Evolutionary conservation across 257 asterid species (phyloP), one percentile per base, ranked within the genome.

Genomic region (Solanum paucissectum): DNA sequence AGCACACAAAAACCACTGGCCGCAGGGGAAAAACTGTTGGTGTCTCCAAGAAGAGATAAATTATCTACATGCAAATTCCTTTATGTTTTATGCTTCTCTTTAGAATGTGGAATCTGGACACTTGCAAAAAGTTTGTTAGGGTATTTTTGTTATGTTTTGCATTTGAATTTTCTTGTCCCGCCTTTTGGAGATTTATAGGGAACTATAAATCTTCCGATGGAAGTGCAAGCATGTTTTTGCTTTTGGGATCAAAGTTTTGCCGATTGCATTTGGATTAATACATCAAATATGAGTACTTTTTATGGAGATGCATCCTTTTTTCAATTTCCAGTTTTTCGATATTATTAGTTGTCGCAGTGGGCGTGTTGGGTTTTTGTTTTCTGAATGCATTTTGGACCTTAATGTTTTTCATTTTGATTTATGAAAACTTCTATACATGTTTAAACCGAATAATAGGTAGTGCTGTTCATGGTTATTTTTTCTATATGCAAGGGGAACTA

Each of bases 11-110:
- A 91, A 96, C 99, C 20, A 96, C 99, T 5, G 98, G 99, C 5
- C 95, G 98, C 23, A 92, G 99, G 90, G 99, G 99, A 81, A 96
- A 96, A 94, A 96, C 99, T 58, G 99, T 96, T 69, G 99, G 99
- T 93, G 99, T 96, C 88, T 96, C 98, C 86, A 96, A 96, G 97
- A 96, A 96, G 95, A 93, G 99, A 91, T 96, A 58, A 91, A 82
- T 32, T 3, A 49, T 49, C 11, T 18, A 81, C 69, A 7, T 79
- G 40, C 40, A n/a, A 14, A 18, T 44, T 27, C 18, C 85, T 27
- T 0, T 20, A 82, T 82, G 69, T 49, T 49, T 49, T 82, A 32
- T 82, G 69, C 69, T 81, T 29, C 71, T 82, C 44, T 32, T 49
- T 82, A 32, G 86, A 32, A 49, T 82, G 68, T 9, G 21, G 0